Conservation (phyloP, 805 yeast genomes). For the Metschnikowia baotianmanensis region DNA sequence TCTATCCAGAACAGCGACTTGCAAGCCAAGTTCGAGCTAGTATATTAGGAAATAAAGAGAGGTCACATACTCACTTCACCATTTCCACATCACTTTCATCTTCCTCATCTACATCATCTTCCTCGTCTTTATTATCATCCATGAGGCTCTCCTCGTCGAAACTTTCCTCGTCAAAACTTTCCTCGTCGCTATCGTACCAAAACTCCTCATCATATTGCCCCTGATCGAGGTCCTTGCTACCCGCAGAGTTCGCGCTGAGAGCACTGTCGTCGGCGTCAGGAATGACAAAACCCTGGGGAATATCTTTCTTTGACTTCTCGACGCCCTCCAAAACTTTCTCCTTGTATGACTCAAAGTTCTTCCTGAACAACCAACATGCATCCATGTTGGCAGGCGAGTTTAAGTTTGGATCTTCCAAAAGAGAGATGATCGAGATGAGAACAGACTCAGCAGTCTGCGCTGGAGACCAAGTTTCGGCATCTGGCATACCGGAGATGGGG, state of each 20-base stretch:
- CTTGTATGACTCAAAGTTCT: conserved; percentile 72
- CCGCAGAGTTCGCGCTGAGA: conserved; percentile 31
- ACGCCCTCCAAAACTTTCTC: conserved; percentile 78
- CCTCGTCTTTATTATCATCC: conserved; percentile 51
- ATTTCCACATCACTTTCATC: conserved; percentile 21
- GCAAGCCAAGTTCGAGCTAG: background rate
- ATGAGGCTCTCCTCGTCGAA: too few relatives aligned
- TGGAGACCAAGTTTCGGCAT: conserved; percentile 91
- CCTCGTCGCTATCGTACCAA: conserved; percentile 67
- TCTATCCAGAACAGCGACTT: background rate
- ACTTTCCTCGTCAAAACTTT: conserved; percentile 46
- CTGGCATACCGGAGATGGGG: conserved; percentile 86
- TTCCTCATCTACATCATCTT: conserved; percentile 54
- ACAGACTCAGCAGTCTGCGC: conserved; percentile 92
- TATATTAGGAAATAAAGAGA: background rate
- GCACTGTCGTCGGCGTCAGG: conserved; percentile 62
- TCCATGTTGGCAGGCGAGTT: conserved; percentile 95
- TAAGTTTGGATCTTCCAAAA: conserved; percentile 91
- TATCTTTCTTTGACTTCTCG: conserved; percentile 76
- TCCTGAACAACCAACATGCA: conserved; percentile 89
- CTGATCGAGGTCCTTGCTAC: conserved; percentile 42
- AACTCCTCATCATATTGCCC: conserved; percentile 76
- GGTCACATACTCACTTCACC: conserved; percentile 9
- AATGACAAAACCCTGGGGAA: conserved; percentile 82
- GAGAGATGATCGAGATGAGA: conserved; percentile 82